Conservation (phyloP, 306 rosid genomes). For the Gleditsia sinensis region DNA sequence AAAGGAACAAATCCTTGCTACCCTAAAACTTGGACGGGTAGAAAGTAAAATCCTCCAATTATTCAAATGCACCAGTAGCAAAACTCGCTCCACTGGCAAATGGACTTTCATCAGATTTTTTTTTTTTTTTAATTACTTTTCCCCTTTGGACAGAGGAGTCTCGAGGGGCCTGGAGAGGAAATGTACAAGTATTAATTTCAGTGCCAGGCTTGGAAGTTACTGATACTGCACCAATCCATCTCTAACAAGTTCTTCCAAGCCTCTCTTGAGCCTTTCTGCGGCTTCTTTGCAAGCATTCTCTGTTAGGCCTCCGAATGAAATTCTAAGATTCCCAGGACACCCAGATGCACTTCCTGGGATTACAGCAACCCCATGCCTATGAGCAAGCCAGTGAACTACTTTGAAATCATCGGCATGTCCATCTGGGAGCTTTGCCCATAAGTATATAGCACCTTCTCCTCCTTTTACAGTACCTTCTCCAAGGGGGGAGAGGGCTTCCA, state of each 20-base stretch:
- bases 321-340: slow-evolving; percentile 73
- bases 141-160: not conserved
- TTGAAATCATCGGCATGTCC: slow-evolving; percentile 47
- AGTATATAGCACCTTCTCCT: slow-evolving; percentile 94
- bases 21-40: slow-evolving; percentile 8
- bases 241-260: slow-evolving; percentile 73
- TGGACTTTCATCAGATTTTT: slow-evolving; percentile 24
- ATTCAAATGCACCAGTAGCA: no score
- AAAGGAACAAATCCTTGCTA: slow-evolving; percentile 22
- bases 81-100: no score
- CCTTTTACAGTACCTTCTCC: slow-evolving; percentile 86
- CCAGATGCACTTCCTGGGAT: slow-evolving; percentile 92
- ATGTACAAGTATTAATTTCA: slow-evolving; percentile 20
- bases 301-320: slow-evolving; percentile 82
- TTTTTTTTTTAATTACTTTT: not conserved
- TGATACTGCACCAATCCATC: slow-evolving; percentile 62
- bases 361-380: slow-evolving; percentile 72
- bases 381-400: slow-evolving; percentile 88
- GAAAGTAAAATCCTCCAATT: slow-evolving; percentile 32
- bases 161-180: not conserved
- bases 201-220: slow-evolving; percentile 7
- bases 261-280: slow-evolving; percentile 71
- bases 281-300: slow-evolving; percentile 83
- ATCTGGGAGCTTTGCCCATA: slow-evolving; percentile 94
- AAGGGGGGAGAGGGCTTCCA: slow-evolving; percentile 72